These are phyloP conservation scores for Cynanchum wilfordii DNA, from an alignment of 257 asterid genomes.

Conservation along the genomic window DNA sequence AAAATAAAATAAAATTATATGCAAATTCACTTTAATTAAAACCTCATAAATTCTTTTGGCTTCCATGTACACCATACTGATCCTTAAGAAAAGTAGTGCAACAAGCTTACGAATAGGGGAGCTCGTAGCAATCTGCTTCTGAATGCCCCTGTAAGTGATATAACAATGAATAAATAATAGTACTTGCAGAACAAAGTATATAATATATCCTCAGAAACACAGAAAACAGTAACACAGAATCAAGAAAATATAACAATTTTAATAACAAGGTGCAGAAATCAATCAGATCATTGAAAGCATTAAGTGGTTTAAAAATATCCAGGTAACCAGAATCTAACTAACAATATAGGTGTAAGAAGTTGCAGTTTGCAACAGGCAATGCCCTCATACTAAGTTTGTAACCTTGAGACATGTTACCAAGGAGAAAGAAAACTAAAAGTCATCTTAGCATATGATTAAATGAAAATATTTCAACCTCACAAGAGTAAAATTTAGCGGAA, in stretches of 20 bases:
- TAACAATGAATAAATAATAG: background rate
- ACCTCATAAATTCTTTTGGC: constrained; percentile 87
- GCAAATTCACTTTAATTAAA: constrained; percentile 15
- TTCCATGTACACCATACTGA: constrained; percentile 81
- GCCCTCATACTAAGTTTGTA: background rate
- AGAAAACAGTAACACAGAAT: constrained; percentile 4
- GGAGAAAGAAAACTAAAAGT: background rate
- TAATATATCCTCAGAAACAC: background rate
- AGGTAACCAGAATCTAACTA: background rate
- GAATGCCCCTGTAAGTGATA: constrained; percentile 57
- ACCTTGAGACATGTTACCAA: background rate
- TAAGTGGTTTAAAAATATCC: background rate
- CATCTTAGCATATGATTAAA: background rate
- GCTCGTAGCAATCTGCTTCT: constrained; percentile 69
- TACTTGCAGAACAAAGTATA: background rate
- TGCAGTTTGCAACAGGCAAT: background rate
- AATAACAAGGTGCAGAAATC: constrained; percentile 1
- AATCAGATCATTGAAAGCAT: background rate
- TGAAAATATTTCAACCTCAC: background rate
- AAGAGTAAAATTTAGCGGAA: background rate
- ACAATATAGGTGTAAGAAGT: background rate
- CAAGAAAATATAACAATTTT: background rate
- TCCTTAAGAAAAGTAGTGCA: constrained; percentile 60
- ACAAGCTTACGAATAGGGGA: constrained; percentile 57
- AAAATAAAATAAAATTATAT: background rate